Base-by-base conservation (phyloP, 2,329 filamentous ascomycete species). In the Dactylellina cionopaga region DNA sequence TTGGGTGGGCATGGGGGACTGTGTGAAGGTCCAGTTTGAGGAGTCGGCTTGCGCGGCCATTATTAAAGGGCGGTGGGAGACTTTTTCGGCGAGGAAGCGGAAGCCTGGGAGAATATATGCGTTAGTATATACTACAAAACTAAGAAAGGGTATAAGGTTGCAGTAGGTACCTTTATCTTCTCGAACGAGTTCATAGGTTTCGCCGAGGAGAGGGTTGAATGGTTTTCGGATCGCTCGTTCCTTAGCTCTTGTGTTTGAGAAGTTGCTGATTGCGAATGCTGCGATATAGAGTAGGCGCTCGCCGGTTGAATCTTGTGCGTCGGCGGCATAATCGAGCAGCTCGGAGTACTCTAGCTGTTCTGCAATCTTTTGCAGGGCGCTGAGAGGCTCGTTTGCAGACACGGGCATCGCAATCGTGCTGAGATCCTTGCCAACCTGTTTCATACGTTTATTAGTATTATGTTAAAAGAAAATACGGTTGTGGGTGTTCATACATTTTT, bases 321-420 rank as follows among this genome's bases (percentile, higher is more conserved):
- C 82, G 1, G 88, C 86, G 1, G 92, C 92, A 56, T 87, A 84
- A 76, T 96, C 91, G 19, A 99, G 85, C 0, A 99, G 85, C 29
- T 90, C 85, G 0, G 91, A 90, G 80, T 99, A 98, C 80, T 99
- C 95, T 49, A 98, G 81, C 78, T 94, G 90, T 80, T 99, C 95
- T 0, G 94, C 90, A 2, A 93, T 86, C 72, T 94, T 90, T 80
- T 99, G 95, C 3, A 98, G 84, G 9, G 96, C 82, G 0, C 94
- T 97, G 1, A 89, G 87, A 0, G 95, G 95, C 79, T 99, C 95
- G 80, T 99, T 99, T 22, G 94, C 89, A 3, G 94, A 96, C 0
- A 97, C 95, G 0, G 95, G 95, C 94, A 98, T 98, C 49, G 92
- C 93, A 75, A 99, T 96, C 1, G 92, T 96, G 71, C 92, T 96